Base-by-base conservation (phyloP, 2,329 filamentous ascomycete genomes). In the Colletotrichum sp. region DNA sequence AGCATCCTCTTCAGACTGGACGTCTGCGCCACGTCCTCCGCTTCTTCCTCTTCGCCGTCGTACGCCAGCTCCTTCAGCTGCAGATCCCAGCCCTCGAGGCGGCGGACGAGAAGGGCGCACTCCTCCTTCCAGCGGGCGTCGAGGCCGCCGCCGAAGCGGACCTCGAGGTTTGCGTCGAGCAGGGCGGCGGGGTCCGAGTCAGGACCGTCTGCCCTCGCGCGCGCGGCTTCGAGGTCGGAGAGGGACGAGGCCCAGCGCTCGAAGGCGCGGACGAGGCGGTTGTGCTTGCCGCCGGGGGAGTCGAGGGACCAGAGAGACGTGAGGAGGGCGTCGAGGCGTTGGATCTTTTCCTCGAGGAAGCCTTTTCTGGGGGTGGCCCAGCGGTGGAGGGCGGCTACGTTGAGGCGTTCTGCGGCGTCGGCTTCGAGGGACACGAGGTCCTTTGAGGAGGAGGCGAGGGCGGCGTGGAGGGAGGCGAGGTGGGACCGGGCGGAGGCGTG, bases 91-190 rank as follows among this genome's bases (percentile, higher is more conserved):
- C 84, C 86, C 24, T 91, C 89, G n/a, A 94, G 84, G 77, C 89
- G 88, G 39, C 91, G 86, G 7, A 84, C 83, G 32, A 94, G 82
- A 5, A 85, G 86, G 0, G 86, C 85, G 78, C 89, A 90, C 72
- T 93, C 92, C 30, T 90, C 90, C 79, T 88, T 89, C 93, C 93
- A 94, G 1, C 84, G 81, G 3, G 83, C 82, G 72, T 92, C 90
- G 18, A 94, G 83, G 49, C 90, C 88, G 55, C 88, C 88, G 15
- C 92, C 83, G 79, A 93, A 92, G 9, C 89, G 80, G 3, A 85
- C 82, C 34, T 85, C 83, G 8, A 83, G 81, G 32, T 83, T 82
- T 15, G 82, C 81, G 15, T 80, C 81, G 16, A 86, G 80, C 1
- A 86, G 75, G 7, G 34, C 65, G 16, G 66, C 59, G 7, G 78